Conservation (phyloP, 140 eudicot species). For the Bidens hawaiensis region DNA sequence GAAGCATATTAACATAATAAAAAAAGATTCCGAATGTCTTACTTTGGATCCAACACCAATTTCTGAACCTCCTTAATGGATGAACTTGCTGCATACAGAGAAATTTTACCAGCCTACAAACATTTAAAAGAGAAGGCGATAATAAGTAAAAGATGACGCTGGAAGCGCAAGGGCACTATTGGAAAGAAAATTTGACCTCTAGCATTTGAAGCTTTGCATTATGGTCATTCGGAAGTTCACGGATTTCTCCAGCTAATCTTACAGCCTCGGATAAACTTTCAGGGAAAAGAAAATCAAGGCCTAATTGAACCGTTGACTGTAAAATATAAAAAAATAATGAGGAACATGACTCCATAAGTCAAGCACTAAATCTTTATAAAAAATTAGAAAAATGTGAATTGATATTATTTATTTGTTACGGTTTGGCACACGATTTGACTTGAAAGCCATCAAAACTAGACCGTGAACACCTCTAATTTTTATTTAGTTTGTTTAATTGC, state of each 20-base stretch:
- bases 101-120: constrained; percentile 84
- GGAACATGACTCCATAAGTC: background rate
- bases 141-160: constrained; percentile 9
- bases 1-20: constrained; percentile 4
- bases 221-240: constrained; percentile 92
- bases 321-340: constrained; percentile 7
- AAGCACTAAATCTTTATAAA: no score
- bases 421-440: background rate
- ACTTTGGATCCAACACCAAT: constrained; percentile 96
- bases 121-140: constrained; percentile 9
- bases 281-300: constrained; percentile 93
- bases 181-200: constrained; percentile 48
- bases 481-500: background rate
- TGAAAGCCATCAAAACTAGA: background rate
- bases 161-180: constrained; percentile 6
- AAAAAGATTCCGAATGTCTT: constrained; percentile 34
- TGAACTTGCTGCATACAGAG: constrained; percentile 93
- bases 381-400: no score
- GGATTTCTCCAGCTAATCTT: constrained; percentile 81
- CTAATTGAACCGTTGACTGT: constrained; percentile 90
- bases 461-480: background rate
- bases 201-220: constrained; percentile 81
- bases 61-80: constrained; percentile 92
- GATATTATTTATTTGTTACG: no score
- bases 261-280: constrained; percentile 78